Evolutionary conservation across 306 rosid species (phyloP).

Genomic region (Hippophae gyantsensis): DNA sequence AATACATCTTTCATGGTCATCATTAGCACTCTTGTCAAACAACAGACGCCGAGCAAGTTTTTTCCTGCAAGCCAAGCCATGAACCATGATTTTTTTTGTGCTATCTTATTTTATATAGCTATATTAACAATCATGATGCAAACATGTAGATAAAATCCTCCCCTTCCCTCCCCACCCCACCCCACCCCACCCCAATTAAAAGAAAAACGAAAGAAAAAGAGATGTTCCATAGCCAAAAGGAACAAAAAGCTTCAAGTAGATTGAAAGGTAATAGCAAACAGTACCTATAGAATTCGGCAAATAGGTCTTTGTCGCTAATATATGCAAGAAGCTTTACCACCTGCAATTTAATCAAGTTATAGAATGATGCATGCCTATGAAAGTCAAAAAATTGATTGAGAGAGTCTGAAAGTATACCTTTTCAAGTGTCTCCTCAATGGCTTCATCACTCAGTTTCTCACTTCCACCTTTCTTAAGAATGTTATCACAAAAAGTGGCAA

Average conservation of each 20-base stretch:
- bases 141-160: no score
- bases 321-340: constrained; percentile 45
- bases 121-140: no score
- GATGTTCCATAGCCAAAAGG: not conserved
- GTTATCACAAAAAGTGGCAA: constrained; percentile 45
- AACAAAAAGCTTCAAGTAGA: not conserved
- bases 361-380: not conserved
- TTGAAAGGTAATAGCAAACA: not conserved
- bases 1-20: constrained; percentile 49
- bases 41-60: constrained; percentile 52
- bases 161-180: no score
- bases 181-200: not conserved
- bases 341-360: constrained; percentile 20
- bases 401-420: constrained; percentile 43
- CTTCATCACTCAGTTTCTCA: constrained; percentile 49
- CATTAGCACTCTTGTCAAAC: constrained; percentile 47
- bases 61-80: constrained; percentile 29
- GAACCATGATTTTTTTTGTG: not conserved
- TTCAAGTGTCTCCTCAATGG: constrained; percentile 68
- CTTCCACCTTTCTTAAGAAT: constrained; percentile 51
- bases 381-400: constrained; percentile 5
- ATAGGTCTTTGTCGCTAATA: constrained; percentile 50
- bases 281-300: constrained; percentile 44
- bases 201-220: not conserved
- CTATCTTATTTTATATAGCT: not conserved